Percentiles rank a stretch among this genome's conserved stretches.
These are phyloP conservation scores for Anthostomella pinea DNA, from an alignment of 2,329 filamentous ascomycete species.

Conservation along the genomic window DNA sequence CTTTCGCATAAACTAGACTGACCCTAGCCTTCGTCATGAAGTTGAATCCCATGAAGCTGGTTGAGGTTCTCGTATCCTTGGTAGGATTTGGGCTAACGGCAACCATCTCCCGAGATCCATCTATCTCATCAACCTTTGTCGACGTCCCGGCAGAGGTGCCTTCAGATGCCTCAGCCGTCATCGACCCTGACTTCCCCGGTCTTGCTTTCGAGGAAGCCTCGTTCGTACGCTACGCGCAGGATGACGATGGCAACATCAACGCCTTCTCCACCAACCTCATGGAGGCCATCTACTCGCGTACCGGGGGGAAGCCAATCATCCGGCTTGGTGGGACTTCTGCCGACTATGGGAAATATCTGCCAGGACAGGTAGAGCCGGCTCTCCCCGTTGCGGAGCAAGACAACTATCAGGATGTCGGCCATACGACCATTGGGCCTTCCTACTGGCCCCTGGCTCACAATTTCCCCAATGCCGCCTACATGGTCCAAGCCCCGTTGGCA, in stretches of 20 bases:
- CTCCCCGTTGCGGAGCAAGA: conserved; percentile 33
- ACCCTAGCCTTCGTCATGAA: conserved; percentile 20
- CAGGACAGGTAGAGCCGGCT: conserved; percentile 29
- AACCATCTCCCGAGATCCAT: conserved; percentile 14
- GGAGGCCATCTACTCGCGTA: conserved; percentile 32
- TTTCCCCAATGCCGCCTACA: conserved; percentile 33
- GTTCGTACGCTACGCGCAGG: conserved; percentile 32
- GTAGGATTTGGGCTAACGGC: conserved; percentile 16
- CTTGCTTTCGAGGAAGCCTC: conserved; percentile 35
- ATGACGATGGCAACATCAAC: conserved; percentile 31
- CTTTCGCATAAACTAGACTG: no score
- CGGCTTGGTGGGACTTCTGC: conserved; percentile 35
- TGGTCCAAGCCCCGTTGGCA: conserved; percentile 36
- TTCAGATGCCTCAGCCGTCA: conserved; percentile 15
- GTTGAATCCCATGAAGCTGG: conserved; percentile 4
- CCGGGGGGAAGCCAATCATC: conserved; percentile 34
- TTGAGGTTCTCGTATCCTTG: conserved; percentile 16
- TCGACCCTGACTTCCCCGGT: conserved; percentile 29
- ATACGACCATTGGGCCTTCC: conserved; percentile 33
- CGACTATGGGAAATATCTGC: conserved; percentile 35
- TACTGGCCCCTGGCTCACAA: conserved; percentile 33
- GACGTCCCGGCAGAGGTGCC: conserved; percentile 14
- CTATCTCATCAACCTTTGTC: conserved; percentile 16
- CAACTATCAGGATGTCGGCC: conserved; percentile 34
- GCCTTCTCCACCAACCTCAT: conserved; percentile 35